phyloP scores from a whole-genome alignment of 2,329 filamentous ascomycete species.

The Penicillium digitatum region DNA sequence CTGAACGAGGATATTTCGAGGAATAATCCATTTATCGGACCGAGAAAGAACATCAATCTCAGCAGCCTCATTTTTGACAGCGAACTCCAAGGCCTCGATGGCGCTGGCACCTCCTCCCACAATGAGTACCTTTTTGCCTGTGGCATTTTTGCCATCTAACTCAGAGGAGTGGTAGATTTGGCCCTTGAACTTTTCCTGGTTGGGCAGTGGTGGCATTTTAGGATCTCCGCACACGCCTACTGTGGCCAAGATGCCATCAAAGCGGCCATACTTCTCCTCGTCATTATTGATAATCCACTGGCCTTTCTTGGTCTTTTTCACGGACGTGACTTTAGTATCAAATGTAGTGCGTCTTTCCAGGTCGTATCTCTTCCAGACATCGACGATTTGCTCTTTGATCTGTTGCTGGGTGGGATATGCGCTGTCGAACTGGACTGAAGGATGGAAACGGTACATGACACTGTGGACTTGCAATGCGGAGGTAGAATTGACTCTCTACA shows the following conservation, averaged over 20 bases:
- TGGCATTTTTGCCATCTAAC: conserved; percentile 67
- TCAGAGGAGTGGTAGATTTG: conserved; percentile 70
- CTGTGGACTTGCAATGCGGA: conserved; percentile 80
- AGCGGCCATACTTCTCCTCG: conserved; percentile 63
- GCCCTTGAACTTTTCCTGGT: conserved; percentile 69
- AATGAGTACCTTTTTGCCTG: conserved; percentile 70
- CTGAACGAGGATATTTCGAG: conserved; percentile 71
- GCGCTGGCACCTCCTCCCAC: conserved; percentile 78
- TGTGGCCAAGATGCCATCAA: conserved; percentile 74
- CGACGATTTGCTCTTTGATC: conserved; percentile 67
- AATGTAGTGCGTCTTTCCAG: conserved; percentile 69
- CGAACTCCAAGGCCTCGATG: conserved; percentile 78
- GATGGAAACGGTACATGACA: conserved; percentile 84
- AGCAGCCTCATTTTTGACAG: conserved; percentile 60
- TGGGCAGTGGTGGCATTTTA: conserved; percentile 66
- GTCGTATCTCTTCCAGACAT: conserved; percentile 71
- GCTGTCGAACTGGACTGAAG: conserved; percentile 66
- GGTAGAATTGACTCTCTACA: conserved; percentile 71
- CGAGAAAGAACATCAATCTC: conserved; percentile 71
- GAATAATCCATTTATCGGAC: conserved; percentile 84
- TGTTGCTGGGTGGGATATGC: conserved; percentile 76
- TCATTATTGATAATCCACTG: conserved; percentile 77
- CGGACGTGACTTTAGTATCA: conserved; percentile 63
- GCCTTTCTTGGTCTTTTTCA: conserved; percentile 64
- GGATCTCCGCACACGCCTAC: conserved; percentile 77